Conservation (phyloP, 2,329 filamentous ascomycete species). For the Ascochyta lentis region DNA sequence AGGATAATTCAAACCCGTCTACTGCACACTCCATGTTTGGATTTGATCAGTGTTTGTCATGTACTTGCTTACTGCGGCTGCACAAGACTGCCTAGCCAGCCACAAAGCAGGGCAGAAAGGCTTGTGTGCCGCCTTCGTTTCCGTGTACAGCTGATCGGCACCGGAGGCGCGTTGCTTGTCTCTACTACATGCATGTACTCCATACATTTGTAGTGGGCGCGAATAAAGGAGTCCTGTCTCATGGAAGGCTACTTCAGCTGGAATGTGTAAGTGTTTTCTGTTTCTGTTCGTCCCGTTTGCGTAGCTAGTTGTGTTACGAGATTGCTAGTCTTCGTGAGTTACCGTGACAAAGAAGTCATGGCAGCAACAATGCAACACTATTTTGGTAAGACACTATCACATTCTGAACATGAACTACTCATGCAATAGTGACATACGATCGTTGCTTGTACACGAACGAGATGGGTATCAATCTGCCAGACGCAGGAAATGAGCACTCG, state of each 20-base stretch:
- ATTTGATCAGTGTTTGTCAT: neutral
- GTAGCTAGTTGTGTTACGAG: no score
- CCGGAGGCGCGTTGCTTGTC: neutral
- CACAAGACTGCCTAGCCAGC: constrained; percentile 2
- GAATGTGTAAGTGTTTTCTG: no score
- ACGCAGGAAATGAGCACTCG: neutral
- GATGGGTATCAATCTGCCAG: constrained; percentile 17
- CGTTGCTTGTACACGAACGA: neutral
- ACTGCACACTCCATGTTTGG: neutral
- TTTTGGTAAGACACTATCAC: neutral
- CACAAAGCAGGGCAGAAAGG: neutral
- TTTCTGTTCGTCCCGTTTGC: no score
- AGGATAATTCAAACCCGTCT: neutral
- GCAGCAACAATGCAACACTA: no score
- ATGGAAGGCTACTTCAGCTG: no score
- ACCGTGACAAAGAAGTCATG: no score
- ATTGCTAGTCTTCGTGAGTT: no score
- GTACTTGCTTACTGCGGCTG: neutral
- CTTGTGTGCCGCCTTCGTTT: neutral
- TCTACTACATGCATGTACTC: neutral
- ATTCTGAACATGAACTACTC: neutral
- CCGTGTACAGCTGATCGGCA: neutral
- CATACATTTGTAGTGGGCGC: neutral
- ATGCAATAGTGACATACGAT: neutral
- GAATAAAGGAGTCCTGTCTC: no score